A percentile compares a stretch with the other conserved stretches of the same genome.
Conservation (phyloP, 257 asterid genomes). For the Ophiorrhiza pumila region DNA sequence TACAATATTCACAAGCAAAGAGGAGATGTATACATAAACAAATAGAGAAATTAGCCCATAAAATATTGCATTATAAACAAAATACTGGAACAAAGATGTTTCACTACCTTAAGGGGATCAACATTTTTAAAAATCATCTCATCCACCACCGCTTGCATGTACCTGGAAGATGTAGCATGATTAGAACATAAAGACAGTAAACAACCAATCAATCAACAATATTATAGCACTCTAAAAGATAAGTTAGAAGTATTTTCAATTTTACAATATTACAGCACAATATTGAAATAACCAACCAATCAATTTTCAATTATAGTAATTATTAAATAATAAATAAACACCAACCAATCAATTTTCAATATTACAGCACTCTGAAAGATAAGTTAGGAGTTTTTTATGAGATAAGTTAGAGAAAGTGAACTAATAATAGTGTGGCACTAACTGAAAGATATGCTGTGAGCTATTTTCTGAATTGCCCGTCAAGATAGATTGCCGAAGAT, state of each 20-base stretch:
- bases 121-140: constrained; percentile 69
- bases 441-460: constrained; percentile 80
- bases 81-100: constrained; percentile 14
- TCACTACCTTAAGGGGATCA: constrained; percentile 68
- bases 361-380: neutral
- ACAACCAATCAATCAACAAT: neutral
- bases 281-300: too few relatives aligned
- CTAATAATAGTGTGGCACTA: constrained; percentile 29
- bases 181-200: neutral
- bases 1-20: constrained; percentile 28
- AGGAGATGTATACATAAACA: neutral
- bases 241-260: too few relatives aligned
- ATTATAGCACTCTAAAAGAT: neutral
- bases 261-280: too few relatives aligned
- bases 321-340: too few relatives aligned
- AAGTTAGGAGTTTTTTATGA: neutral
- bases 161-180: constrained; percentile 34
- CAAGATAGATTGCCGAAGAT: constrained; percentile 86
- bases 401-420: neutral
- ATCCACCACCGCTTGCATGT: constrained; percentile 95
- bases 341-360: neutral
- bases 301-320: too few relatives aligned
- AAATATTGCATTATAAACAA: constrained; percentile 2
- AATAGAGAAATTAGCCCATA: neutral
- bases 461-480: constrained; percentile 86